Base-by-base conservation (phyloP, 345 rosid genomes). In the Firmiana major region DNA sequence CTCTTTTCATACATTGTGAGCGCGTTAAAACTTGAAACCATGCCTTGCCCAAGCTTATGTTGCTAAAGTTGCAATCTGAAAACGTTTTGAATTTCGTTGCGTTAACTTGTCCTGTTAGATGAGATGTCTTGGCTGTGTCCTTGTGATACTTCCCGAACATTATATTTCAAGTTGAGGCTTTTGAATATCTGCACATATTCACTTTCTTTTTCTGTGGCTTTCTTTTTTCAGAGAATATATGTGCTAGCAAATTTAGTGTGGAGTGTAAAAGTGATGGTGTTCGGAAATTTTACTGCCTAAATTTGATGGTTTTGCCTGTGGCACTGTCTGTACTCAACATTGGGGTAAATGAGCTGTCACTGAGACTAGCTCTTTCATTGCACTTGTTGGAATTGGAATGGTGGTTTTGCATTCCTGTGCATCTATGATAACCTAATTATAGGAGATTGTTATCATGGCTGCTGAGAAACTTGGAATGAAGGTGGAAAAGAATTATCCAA, bases 401-500 rank as follows among this genome's bases (percentile, higher is more conserved):
- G 28, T 21, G 26, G 60, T 3, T 7, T 55, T 19, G 26, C 59
- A 3, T 48, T n/a, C 7, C 6, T 19, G 22, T 53, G 58, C 58
- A 53, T 55, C 9, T 1, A 19, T 55, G 7, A 21, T n/a, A 55
- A 55, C 26, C 26, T 55, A 17, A 17, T 5, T 51, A 17, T 12
- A 48, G 53, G 53, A 11, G 53, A 48, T 13, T 48, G 6, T 16
- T 51, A 51, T 5, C 21, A 4, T 51, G 5, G 19, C 57, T 6
- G 1, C 85, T 42, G 93, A 90, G 86, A 93, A 90, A 83, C 79
- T 86, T 55, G 94, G 97, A 16, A 78, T 93, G 76, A 80, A 79
- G 73, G 75, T 91, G 45, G 87, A 87, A 60, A 89, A 84, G 77
- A 88, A 84, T 75, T 45, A 9, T 2, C 4, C 49, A 3, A 10